Base-by-base conservation (phyloP, 768 basidiomycete species). In the Naganishia kalamii region DNA sequence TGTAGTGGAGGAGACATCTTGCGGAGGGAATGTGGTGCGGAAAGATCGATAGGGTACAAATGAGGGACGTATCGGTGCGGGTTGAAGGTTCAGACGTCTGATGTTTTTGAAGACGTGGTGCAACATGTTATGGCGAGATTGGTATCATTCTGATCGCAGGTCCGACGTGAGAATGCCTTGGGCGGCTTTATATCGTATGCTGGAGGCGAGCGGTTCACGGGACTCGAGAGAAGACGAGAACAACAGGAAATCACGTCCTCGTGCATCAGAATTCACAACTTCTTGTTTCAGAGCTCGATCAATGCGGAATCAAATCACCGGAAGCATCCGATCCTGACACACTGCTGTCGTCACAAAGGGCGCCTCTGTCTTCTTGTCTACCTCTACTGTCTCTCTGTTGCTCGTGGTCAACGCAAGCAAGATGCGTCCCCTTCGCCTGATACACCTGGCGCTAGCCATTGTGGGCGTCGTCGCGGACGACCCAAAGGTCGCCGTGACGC, bases 401-500 rank as follows among this genome's bases (percentile, higher is more conserved):
- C n/a, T n/a, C n/a, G n/a, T n/a, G n/a, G n/a, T n/a, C n/a, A n/a
- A n/a, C n/a, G n/a, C n/a, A n/a, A n/a, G n/a, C n/a, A n/a, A n/a
- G n/a, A 47, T 25, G n/a, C 46, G 4, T 15, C 11, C 46, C 8
- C 46, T 6, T 47, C 2, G 4, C 27, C 46, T 4, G 19, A 4
- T 7, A 17, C 48, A 15, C 48, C 29, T 48, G n/a, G 1, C 46
- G 32, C 27, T 33, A 10, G 33, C 35, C 12, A 17, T 63, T 11
- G 48, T 63, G 11, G 23, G 11, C 21, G 32, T 63, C 27, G 62
- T 23, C 4, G 48, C 62, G 7, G 69, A 51, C 52, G 69, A 70
- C 21, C 80, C 79, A n/a, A 66, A 72, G 57, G 75, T 78, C 4
- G 68, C 72, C 4, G 61, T 75, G 23, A 80, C 74, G 7, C 65